Conservation (phyloP, 805 yeast species). For the Sugiyamaella americana region DNA sequence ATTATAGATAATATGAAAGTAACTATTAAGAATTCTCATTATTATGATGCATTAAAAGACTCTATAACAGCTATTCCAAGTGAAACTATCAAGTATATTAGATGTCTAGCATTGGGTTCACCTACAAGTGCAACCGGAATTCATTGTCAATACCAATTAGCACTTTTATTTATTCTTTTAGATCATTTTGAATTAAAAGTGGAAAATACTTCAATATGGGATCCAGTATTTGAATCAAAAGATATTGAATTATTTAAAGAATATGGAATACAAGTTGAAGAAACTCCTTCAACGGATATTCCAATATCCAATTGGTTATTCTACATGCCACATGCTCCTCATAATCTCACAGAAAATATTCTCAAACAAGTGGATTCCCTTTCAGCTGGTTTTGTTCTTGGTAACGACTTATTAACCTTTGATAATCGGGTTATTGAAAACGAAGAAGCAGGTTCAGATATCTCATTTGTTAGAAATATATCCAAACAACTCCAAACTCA, state of each 20-base stretch:
- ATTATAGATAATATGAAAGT: slow-evolving; percentile 7
- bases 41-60: slow-evolving; percentile 8
- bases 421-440: slow-evolving; percentile 44
- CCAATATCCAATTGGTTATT: slow-evolving; percentile 34
- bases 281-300: slow-evolving; percentile 18
- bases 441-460: background rate
- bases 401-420: slow-evolving; percentile 48
- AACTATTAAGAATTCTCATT: slow-evolving; percentile 11
- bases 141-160: slow-evolving; percentile 64
- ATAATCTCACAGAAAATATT: slow-evolving; percentile 29
- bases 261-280: slow-evolving; percentile 27
- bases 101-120: slow-evolving; percentile 70
- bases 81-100: slow-evolving; percentile 29
- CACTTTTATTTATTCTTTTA: slow-evolving; percentile 43
- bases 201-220: slow-evolving; percentile 45
- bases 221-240: slow-evolving; percentile 51
- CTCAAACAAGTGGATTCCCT: slow-evolving; percentile 1
- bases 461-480: background rate
- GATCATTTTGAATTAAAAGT: slow-evolving; percentile 23
- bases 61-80: slow-evolving; percentile 3
- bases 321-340: slow-evolving; percentile 74
- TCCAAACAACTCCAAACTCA: background rate
- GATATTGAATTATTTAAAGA: slow-evolving; percentile 38
- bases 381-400: slow-evolving; percentile 31
- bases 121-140: slow-evolving; percentile 41